Conservation (phyloP, 176 grass and related monocot species). For the Eleusine indica region DNA sequence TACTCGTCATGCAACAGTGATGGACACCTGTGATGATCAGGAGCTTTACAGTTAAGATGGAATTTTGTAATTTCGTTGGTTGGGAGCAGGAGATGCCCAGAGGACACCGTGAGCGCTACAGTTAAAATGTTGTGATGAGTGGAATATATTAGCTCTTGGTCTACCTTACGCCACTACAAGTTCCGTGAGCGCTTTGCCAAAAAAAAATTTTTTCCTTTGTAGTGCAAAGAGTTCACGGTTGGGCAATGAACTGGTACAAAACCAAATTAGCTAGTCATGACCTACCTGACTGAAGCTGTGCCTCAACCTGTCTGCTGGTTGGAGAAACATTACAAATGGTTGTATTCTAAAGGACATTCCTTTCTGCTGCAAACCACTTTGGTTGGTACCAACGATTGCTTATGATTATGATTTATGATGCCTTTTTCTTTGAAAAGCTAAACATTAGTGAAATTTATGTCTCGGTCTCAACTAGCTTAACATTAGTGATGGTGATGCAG, state of each 20-base stretch:
- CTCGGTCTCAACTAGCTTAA: neutral
- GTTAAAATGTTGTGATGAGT: neutral
- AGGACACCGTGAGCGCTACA: neutral
- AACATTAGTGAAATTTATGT: neutral
- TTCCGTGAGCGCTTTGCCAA: neutral
- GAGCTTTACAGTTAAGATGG: constrained; percentile 18
- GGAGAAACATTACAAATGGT: neutral
- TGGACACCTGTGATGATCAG: constrained; percentile 12
- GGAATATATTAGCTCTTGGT: neutral
- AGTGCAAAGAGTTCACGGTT: neutral
- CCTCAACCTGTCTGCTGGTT: neutral
- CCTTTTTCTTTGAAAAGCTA: neutral
- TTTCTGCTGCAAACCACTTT: neutral
- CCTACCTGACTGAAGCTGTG: neutral
- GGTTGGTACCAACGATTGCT: constrained; percentile 6
- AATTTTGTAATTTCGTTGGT: constrained; percentile 10
- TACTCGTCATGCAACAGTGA: constrained; percentile 18
- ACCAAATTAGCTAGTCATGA: neutral
- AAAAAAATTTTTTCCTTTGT: neutral
- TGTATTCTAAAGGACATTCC: constrained; percentile 6
- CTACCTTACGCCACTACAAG: neutral
- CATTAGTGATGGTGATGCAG: neutral
- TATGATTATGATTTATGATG: neutral
- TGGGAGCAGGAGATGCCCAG: constrained; percentile 16
- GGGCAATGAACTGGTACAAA: neutral